Conservation (phyloP, 2,329 filamentous ascomycete genomes). For the Xylaria hypoxylon region DNA sequence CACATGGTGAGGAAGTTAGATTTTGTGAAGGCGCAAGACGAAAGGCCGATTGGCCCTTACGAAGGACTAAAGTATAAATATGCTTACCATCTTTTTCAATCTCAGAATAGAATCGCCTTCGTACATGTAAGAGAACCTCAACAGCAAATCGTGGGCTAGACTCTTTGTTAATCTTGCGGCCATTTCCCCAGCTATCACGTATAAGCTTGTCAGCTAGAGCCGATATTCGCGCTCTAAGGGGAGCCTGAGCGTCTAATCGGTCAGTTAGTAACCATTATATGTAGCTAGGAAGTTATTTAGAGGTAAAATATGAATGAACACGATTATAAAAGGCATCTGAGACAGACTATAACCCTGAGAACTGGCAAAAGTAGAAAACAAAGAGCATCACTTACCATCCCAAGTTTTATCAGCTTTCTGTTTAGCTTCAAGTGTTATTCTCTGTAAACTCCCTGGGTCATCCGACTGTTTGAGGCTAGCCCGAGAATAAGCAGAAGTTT, state of each 20-base stretch:
- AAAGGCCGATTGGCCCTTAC: not conserved
- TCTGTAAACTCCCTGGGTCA: constrained; percentile 41
- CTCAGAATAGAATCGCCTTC: constrained; percentile 73
- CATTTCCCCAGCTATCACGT: constrained; percentile 71
- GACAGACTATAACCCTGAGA: not conserved
- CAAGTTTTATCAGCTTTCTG: constrained; percentile 75
- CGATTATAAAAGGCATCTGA: not conserved
- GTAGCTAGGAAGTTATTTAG: not conserved
- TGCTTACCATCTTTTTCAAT: constrained; percentile 61
- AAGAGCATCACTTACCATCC: constrained; percentile 57
- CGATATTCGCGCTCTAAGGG: constrained; percentile 73
- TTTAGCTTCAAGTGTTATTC: constrained; percentile 60
- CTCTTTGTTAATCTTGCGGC: constrained; percentile 71
- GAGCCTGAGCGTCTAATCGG: constrained; percentile 67
- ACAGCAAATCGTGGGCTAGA: constrained; percentile 76
- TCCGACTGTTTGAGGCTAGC: constrained; percentile 52
- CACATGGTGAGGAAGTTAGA: not conserved
- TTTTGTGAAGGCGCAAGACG: not conserved
- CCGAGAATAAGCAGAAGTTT: constrained; percentile 50
- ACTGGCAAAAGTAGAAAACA: not conserved
- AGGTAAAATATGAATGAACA: not conserved
- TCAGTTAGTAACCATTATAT: constrained; percentile 5
- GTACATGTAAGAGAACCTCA: constrained; percentile 75
- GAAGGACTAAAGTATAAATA: not conserved
- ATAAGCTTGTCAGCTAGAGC: constrained; percentile 78